Percentiles rank a stretch among this genome's conserved stretches.
Conservation (phyloP, 441 rosid genomes). For the Adansonia madagascariensis region DNA sequence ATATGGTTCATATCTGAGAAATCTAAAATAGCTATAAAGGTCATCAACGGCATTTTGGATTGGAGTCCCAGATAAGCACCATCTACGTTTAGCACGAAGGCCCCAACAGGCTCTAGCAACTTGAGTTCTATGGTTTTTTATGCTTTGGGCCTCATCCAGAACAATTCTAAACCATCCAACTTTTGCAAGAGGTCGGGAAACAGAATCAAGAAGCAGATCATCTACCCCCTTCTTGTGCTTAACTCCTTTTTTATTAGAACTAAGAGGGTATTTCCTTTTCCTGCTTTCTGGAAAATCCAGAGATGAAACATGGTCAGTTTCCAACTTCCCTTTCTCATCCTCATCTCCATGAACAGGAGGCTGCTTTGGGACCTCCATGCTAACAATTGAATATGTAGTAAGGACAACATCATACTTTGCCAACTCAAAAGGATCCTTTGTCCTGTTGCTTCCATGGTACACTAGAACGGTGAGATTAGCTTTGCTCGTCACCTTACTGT, state of each 20-base stretch:
- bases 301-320: conserved; percentile 43
- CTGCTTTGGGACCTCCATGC: conserved; percentile 94
- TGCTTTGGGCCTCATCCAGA: conserved; percentile 94
- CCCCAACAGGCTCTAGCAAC: conserved; percentile 98
- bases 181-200: conserved; percentile 80
- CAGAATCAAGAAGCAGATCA: conserved; percentile 47
- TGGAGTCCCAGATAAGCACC: conserved; percentile 98
- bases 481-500: conserved; percentile 69
- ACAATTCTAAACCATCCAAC: conserved; percentile 92
- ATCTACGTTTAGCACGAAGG: conserved; percentile 91
- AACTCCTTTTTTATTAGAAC: conserved; percentile 48
- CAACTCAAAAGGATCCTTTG: conserved; percentile 76
- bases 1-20: conserved; percentile 86
- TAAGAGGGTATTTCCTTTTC: conserved; percentile 60
- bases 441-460: conserved; percentile 83
- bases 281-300: conserved; percentile 44
- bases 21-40: conserved; percentile 92
- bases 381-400: conserved; percentile 88
- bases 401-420: conserved; percentile 87
- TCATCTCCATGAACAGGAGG: conserved; percentile 63
- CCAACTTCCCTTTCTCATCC: conserved; percentile 55
- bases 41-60: conserved; percentile 92
- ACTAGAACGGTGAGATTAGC: conserved; percentile 74
- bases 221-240: conserved; percentile 58
- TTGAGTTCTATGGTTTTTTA: conserved; percentile 88